phyloP scores from a whole-genome alignment of 345 rosid species.

The Carallia brachiata region DNA sequence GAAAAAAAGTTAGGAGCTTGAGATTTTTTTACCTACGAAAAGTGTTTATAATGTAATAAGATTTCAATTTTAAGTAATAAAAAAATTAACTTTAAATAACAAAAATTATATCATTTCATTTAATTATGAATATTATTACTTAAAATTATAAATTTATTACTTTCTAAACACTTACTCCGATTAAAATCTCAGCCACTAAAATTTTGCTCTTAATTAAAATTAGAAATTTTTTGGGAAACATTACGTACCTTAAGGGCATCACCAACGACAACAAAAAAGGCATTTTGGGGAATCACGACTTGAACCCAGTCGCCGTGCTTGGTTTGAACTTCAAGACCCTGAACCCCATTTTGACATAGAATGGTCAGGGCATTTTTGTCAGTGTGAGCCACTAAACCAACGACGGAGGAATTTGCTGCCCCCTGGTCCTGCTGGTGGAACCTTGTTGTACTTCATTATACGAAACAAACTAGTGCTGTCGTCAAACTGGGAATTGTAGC shows the following conservation, averaged over 20 bases:
- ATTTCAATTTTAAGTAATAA: too few relatives aligned
- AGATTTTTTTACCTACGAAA: too few relatives aligned
- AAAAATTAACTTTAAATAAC: too few relatives aligned
- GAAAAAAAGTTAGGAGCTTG: too few relatives aligned
- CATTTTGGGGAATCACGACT: slow-evolving; percentile 31
- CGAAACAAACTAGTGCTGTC: slow-evolving; percentile 28
- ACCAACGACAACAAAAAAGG: slow-evolving; percentile 36
- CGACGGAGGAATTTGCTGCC: not conserved
- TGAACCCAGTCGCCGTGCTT: slow-evolving; percentile 36
- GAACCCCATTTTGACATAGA: slow-evolving; percentile 46
- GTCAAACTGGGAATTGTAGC: slow-evolving; percentile 17
- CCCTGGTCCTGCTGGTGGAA: slow-evolving; percentile 12
- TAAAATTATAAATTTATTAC: too few relatives aligned
- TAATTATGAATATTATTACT: too few relatives aligned
- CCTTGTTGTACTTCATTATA: slow-evolving; percentile 41
- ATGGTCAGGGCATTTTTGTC: slow-evolving; percentile 47
- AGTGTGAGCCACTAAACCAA: slow-evolving; percentile 42
- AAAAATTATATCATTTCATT: too few relatives aligned
- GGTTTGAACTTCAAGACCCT: slow-evolving; percentile 43
- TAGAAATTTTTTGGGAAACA: too few relatives aligned
- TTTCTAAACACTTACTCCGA: too few relatives aligned
- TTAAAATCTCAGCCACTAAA: too few relatives aligned
- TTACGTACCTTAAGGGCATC: slow-evolving; percentile 43
- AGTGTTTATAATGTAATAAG: too few relatives aligned
- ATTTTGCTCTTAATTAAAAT: too few relatives aligned